Evolutionary conservation across 2,329 filamentous ascomycete species (phyloP).

Genomic region (Fusarium zealandicum): DNA sequence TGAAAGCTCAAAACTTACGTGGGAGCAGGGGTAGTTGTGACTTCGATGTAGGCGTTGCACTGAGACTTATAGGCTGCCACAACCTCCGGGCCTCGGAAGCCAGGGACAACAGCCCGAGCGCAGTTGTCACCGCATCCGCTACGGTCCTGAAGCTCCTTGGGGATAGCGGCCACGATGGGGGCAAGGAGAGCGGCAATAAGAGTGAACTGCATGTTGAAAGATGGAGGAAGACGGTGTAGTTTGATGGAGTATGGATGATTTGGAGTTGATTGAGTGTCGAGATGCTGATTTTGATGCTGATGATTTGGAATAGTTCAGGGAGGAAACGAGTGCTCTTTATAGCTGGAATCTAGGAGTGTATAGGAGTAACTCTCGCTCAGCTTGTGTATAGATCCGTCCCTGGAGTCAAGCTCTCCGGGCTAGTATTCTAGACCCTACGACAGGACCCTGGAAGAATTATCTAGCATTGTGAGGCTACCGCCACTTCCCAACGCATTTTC

Average conservation of each 20-base stretch:
- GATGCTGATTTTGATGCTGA: neutral
- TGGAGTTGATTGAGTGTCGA: neutral
- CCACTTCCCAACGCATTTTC: constrained; percentile 7
- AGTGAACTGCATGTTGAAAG: constrained; percentile 31
- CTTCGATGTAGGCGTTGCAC: constrained; percentile 28
- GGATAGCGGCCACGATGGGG: constrained; percentile 21
- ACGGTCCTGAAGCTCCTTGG: constrained; percentile 25
- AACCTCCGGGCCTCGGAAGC: constrained; percentile 14
- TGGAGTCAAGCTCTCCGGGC: neutral
- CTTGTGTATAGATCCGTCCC: neutral
- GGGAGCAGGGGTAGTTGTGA: constrained; percentile 27
- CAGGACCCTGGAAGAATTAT: neutral
- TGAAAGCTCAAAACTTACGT: constrained; percentile 1
- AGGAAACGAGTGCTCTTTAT: constrained; percentile 12
- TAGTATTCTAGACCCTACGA: too few species aligned
- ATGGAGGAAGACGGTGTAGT: neutral
- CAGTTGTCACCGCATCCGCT: constrained; percentile 30
- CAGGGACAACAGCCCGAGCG: constrained; percentile 29
- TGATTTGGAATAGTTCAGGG: neutral
- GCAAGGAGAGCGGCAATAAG: constrained; percentile 25
- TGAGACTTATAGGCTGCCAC: constrained; percentile 27
- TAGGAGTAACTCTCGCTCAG: neutral
- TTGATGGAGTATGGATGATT: neutral
- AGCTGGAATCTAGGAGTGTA: neutral
- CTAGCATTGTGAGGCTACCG: constrained; percentile 10